Conservation (phyloP, 2,329 filamentous ascomycete species). For the Ceratocystis destructans region DNA sequence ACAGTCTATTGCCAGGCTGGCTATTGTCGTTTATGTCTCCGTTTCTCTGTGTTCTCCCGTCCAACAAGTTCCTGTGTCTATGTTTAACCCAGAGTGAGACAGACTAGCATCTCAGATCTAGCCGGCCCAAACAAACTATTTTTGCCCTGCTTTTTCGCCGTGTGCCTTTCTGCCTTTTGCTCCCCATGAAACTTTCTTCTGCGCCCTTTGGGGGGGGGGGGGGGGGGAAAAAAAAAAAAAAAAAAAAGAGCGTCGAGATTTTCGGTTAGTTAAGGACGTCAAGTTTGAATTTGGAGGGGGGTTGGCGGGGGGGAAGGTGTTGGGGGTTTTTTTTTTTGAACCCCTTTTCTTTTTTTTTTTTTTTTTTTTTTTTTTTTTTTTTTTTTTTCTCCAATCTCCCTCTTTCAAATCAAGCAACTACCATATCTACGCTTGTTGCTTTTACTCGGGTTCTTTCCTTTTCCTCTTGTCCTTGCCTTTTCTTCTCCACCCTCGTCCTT, state of each 20-base stretch:
- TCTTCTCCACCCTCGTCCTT: not conserved
- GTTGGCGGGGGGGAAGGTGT: too few relatives aligned
- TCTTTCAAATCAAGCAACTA: too few relatives aligned
- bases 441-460: too few relatives aligned
- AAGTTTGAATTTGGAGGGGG: constrained; percentile 5
- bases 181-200: not conserved
- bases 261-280: too few relatives aligned
- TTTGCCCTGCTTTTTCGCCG: not conserved
- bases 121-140: not conserved
- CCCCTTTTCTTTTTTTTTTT: too few relatives aligned
- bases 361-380: too few relatives aligned
- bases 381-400: too few relatives aligned
- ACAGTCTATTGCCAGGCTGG: not conserved
- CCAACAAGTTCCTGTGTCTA: not conserved
- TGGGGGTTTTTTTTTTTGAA: too few relatives aligned
- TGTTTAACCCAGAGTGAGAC: not conserved
- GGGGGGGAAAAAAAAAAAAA: not conserved
- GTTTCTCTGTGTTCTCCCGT: too few relatives aligned
- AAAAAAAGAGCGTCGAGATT: too few relatives aligned
- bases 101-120: not conserved
- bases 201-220: not conserved
- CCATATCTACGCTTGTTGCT: too few relatives aligned
- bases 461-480: too few relatives aligned
- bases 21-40: not conserved
- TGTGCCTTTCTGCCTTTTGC: not conserved